Evolutionary conservation across 139 green algal species (phyloP).

Genomic region (Chlamydomonas incerta): DNA sequence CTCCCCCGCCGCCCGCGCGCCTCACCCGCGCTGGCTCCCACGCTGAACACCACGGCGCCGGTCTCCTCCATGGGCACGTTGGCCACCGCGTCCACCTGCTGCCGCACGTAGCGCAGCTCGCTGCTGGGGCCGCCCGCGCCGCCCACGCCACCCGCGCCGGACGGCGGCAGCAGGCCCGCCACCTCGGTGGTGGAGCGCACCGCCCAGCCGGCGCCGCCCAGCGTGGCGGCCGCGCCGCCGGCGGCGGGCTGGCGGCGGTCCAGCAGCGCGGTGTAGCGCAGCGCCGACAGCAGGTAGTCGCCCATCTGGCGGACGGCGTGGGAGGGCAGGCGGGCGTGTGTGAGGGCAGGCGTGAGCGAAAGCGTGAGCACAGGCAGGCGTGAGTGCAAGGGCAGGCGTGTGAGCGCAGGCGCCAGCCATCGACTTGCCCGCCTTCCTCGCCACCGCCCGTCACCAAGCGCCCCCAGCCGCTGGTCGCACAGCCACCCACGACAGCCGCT

Average conservation of each 20-base stretch:
- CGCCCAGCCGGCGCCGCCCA: slow-evolving; percentile 38
- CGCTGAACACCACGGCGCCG: slow-evolving; percentile 33
- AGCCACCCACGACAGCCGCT: too few relatives aligned
- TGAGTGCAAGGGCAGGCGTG: too few relatives aligned
- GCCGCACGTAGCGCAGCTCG: slow-evolving; percentile 22
- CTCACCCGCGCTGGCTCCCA: background rate
- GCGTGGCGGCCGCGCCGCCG: background rate
- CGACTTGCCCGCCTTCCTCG: background rate
- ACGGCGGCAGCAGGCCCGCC: slow-evolving; percentile 58
- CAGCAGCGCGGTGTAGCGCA: slow-evolving; percentile 61
- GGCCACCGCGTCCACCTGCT: slow-evolving; percentile 22
- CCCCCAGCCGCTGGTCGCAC: too few relatives aligned
- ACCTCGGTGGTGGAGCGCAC: slow-evolving; percentile 63
- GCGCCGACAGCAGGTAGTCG: slow-evolving; percentile 75
- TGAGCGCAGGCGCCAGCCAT: too few relatives aligned
- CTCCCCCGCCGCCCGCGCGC: background rate
- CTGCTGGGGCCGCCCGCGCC: slow-evolving; percentile 8
- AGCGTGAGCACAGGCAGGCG: too few relatives aligned
- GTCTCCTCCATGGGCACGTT: slow-evolving; percentile 35
- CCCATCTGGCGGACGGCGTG: slow-evolving; percentile 44
- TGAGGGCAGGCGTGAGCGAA: too few relatives aligned
- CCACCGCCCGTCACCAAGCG: too few relatives aligned
- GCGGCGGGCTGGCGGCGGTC: slow-evolving; percentile 28
- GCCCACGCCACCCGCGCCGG: background rate
- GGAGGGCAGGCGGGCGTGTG: background rate